Evolutionary conservation across 2,329 filamentous ascomycete genomes (phyloP), one percentile per base, ranked within the genome.

Genomic region (Cladobotryum protrusum): DNA sequence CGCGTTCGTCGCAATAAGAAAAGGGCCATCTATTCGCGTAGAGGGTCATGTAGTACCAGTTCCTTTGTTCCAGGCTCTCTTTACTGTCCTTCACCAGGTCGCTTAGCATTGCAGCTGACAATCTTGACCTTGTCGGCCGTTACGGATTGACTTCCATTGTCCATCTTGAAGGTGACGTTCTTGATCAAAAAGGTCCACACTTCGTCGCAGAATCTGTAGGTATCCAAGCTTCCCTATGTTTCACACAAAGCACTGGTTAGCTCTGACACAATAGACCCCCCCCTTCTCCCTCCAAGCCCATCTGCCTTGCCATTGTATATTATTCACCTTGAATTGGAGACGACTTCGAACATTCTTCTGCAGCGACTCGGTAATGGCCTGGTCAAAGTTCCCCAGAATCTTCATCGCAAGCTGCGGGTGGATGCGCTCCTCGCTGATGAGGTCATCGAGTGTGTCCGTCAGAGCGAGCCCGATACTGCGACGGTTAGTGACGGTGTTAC

Each of bases 101-200:
- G 76, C 77, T 96, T 96, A 59, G 91, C 91, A 64, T 95, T 96
- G 72, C 92, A 97, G 71, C 89, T 95, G 45, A 99, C 93, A 59
- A 99, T 99, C 83, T 97, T 97, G 70, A 99, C 88, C 68, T 90
- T 92, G 65, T 96, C 92, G 17, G 91, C 90, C 35, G 80, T 74
- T 13, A 97, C 83, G 1, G 81, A 80, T 54, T 83, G 80, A 50
- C 80, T 82, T 58, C 78, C 78, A 47, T 86, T 89, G 61, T 97
- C 92, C 74, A 97, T 86, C 74, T 99, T 99, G 75, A 99, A 97
- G n/a, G 85, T 90, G 49, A 97, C 91, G 59, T 97, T 93, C 72
- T 96, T 96, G 72, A 99, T 95, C 52, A 99, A 81, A 69, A 99
- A 99, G 1, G 93, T 99, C 93, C 93, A 99, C 52, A 99, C 93